These are phyloP conservation scores for Pouteria glomerata DNA, from an alignment of 148 eudicot genomes.

Conservation along the genomic window DNA sequence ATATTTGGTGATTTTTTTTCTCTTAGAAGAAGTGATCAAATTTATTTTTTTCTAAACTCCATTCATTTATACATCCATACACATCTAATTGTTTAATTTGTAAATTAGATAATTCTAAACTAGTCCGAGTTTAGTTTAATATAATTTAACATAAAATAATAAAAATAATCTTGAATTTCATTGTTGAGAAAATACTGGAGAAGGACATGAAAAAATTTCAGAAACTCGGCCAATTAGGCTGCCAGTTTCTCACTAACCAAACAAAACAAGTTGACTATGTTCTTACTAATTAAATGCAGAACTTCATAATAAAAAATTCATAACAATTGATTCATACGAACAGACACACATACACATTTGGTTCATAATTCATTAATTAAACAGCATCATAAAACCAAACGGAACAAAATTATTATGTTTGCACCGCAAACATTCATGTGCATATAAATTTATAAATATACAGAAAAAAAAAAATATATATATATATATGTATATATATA, in stretches of 20 bases:
- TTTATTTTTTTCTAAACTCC: too few species aligned
- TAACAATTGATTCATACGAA: neutral
- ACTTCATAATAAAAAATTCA: neutral
- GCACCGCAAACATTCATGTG: neutral
- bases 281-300: neutral
- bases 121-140: neutral
- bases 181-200: neutral
- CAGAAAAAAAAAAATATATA: neutral
- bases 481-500: neutral
- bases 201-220: neutral
- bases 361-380: neutral
- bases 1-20: neutral
- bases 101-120: neutral
- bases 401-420: too few species aligned
- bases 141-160: neutral
- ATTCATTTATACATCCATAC: neutral
- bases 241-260: neutral
- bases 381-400: neutral
- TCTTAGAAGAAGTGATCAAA: too few species aligned
- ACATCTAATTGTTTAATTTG: neutral
- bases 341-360: neutral
- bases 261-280: neutral
- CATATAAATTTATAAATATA: neutral
- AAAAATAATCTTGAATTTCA: neutral
- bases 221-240: neutral